A percentile compares a stretch with the other conserved stretches of the same genome.
These are phyloP conservation scores for Termitomyces sp. DNA, from an alignment of 768 basidiomycete genomes.

Conservation along the genomic window DNA sequence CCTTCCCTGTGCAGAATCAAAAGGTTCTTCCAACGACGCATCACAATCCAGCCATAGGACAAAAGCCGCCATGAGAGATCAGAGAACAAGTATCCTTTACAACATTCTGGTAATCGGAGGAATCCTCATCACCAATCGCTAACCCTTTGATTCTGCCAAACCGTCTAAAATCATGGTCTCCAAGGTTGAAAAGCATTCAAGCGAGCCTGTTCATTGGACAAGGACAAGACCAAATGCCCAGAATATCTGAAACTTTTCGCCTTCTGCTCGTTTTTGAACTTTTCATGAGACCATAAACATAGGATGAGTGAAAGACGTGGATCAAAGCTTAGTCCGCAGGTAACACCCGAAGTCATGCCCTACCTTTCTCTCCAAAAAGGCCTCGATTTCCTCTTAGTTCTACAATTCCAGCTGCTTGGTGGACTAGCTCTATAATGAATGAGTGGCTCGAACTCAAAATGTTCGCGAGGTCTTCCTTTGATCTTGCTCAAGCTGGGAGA, in stretches of 20 bases:
- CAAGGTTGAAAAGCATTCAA: background rate
- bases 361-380: background rate
- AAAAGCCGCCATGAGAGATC: background rate
- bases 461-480: slow-evolving; percentile 2
- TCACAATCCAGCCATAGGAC: background rate
- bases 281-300: background rate
- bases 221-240: background rate
- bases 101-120: background rate
- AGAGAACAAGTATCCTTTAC: background rate
- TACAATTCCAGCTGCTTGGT: slow-evolving; percentile 6
- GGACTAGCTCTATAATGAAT: slow-evolving; percentile 13
- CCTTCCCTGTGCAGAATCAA: background rate
- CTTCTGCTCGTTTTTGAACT: background rate
- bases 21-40: background rate
- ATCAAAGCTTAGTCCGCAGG: background rate
- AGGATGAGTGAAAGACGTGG: background rate
- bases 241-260: background rate
- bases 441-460: slow-evolving; percentile 4
- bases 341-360: background rate
- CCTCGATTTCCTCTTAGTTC: slow-evolving; percentile 7
- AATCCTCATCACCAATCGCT: background rate
- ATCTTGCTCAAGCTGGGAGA: slow-evolving; percentile 6
- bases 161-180: background rate
- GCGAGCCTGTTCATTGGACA: background rate
- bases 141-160: background rate